Percentiles rank a stretch among this genome's conserved stretches.
Conservation (phyloP, 2,329 filamentous ascomycete species). For the Leptosphaerulina australis region DNA sequence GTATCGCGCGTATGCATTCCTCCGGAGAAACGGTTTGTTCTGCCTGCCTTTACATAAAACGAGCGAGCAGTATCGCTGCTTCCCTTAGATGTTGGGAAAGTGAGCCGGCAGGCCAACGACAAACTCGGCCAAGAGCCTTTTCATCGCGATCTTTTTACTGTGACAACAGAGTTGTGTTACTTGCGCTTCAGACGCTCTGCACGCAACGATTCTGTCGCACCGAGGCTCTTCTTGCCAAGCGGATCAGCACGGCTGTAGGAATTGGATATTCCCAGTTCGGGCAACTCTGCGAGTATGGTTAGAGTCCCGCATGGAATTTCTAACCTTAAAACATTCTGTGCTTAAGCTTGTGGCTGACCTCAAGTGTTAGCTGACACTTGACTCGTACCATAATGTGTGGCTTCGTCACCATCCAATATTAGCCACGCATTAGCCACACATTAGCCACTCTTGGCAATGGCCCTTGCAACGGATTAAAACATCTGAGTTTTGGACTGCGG, state of each 20-base stretch:
- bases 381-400: slow-evolving; percentile 12
- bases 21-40: slow-evolving; percentile 1
- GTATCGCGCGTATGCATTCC: slow-evolving; percentile 14
- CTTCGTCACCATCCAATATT: slow-evolving; percentile 8
- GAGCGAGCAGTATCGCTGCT: neutral
- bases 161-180: slow-evolving; percentile 5
- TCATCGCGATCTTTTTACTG: neutral
- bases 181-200: neutral
- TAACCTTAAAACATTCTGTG: slow-evolving; percentile 4
- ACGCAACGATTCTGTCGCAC: slow-evolving; percentile 1
- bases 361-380: slow-evolving; percentile 3
- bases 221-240: slow-evolving; percentile 3
- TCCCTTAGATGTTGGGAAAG: slow-evolving; percentile 1
- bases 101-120: neutral
- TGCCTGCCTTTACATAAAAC: slow-evolving; percentile 9
- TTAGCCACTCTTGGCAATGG: slow-evolving; percentile 14
- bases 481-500: neutral
- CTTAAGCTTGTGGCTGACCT: slow-evolving; percentile 14
- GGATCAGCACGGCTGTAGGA: slow-evolving; percentile 6
- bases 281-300: slow-evolving; percentile 13
- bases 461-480: neutral
- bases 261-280: slow-evolving; percentile 2
- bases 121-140: neutral
- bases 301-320: slow-evolving; percentile 18
- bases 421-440: slow-evolving; percentile 14